Base-by-base conservation (phyloP, 2,329 filamentous ascomycete species). In the Aureobasidium sp. region DNA sequence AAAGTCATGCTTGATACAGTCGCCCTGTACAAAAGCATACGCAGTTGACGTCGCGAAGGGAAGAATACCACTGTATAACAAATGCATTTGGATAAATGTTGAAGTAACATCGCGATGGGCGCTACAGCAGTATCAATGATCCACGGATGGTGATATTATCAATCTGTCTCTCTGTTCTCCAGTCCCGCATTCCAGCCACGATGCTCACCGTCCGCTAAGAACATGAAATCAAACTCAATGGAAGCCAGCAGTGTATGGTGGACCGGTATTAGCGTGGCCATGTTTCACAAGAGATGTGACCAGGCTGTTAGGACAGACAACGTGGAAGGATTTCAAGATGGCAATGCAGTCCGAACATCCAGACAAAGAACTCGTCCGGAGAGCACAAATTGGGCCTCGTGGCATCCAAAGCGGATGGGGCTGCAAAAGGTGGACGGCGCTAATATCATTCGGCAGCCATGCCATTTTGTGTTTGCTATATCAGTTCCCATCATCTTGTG, bases 1-100 rank as follows among this genome's bases (percentile, higher is more conserved):
- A 15, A 58, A 22, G 44, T 63, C 61, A 24, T 56, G 42, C 8
- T 57, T 48, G 31, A 59, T 56, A 29, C 63, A 64, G n/a, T 63
- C 52, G 29, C 63, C 63, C 33, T 63, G 57, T 9, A 62, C 35
- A 9, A 61, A 48, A 15, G 56, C 61, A 42, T 31, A 42, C 4
- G 61, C n/a, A 39, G 45, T 6, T 5, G 42, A 33, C 17, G 27
- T 12, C 3, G 27, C 27, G 22, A 49, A 8, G 24, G 4, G 24
- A 35, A 45, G 17, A 17, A 49, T 27, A 8, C 5, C 19, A 22
- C 3, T 24, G 5, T 40, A 31, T 9, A 29, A n/a, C 19, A 12
- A 14, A 59, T 39, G 15, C 56, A 59, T 59, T 5, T 9, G 4
- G 29, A 22, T 58, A 17, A 57, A 15, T 42, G 35, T 14, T 56